Evolutionary conservation across 257 asterid genomes (phyloP).

Genomic region (Primulina eburnea): DNA sequence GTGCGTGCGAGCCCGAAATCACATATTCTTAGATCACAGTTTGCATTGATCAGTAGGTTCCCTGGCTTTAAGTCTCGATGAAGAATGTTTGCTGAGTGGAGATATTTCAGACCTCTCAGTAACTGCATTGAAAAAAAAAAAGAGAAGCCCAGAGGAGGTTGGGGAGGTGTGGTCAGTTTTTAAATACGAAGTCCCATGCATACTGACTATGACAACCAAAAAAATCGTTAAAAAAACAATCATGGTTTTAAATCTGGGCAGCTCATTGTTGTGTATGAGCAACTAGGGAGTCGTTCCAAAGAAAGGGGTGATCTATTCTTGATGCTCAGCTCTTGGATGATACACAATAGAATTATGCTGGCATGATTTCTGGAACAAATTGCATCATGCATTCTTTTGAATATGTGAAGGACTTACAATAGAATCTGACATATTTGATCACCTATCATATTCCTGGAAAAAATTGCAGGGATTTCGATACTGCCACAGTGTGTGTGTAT

Average conservation of each 20-base stretch:
- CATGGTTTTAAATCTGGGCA: constrained; percentile 11
- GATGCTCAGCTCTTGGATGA: constrained; percentile 19
- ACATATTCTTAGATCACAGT: constrained; percentile 57
- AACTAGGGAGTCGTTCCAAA: constrained; percentile 2
- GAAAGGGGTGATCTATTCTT: constrained; percentile 1
- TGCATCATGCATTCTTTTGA: constrained; percentile 2
- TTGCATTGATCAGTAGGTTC: constrained; percentile 56
- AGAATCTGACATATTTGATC: constrained; percentile 10
- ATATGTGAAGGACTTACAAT: neutral
- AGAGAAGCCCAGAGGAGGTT: constrained; percentile 4
- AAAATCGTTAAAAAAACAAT: neutral
- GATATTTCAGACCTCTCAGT: constrained; percentile 60
- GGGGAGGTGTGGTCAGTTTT: neutral
- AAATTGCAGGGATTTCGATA: neutral
- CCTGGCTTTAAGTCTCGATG: constrained; percentile 71
- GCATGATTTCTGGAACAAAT: constrained; percentile 17
- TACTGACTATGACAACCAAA: neutral
- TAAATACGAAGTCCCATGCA: neutral
- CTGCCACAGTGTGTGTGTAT: neutral
- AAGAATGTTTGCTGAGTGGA: constrained; percentile 63
- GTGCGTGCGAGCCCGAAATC: constrained; percentile 69
- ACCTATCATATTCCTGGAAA: neutral
- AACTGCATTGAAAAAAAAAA: constrained; percentile 36
- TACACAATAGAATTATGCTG: neutral
- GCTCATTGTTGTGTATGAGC: constrained; percentile 6